phyloP scores from a whole-genome alignment of 306 rosid species.

The Lathyrus oleraceus region DNA sequence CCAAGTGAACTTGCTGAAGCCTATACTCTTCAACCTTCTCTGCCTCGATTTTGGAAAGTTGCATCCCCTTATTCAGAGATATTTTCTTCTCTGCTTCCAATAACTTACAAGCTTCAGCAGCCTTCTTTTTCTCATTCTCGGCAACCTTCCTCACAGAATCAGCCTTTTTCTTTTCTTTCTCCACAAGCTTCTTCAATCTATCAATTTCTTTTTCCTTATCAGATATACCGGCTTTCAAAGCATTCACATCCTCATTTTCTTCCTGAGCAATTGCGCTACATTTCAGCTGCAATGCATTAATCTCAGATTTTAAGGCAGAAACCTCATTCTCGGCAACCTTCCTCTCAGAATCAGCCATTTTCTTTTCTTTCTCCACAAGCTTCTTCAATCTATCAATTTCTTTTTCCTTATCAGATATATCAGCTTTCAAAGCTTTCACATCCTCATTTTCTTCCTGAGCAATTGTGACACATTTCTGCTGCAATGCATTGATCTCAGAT shows the following conservation, averaged over 20 bases:
- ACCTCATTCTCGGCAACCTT: conserved; percentile 32
- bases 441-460: no score
- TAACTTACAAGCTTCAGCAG: conserved; percentile 49
- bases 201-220: conserved; percentile 48
- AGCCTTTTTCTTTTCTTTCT: conserved; percentile 53
- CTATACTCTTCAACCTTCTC: conserved; percentile 51
- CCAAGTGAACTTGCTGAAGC: conserved; percentile 44
- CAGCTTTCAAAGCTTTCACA: no score
- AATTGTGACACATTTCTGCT: no score
- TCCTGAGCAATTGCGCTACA: no score
- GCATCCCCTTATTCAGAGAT: conserved; percentile 41
- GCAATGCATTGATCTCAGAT: no score
- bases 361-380: no score
- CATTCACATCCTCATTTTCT: conserved; percentile 3
- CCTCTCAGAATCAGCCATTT: conserved; percentile 15
- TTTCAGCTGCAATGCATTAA: no score
- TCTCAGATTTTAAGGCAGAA: no score
- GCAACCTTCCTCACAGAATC: conserved; percentile 53
- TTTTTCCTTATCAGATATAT: no score
- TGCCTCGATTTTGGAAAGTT: conserved; percentile 42
- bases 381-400: no score
- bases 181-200: conserved; percentile 49
- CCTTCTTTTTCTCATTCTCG: conserved; percentile 57
- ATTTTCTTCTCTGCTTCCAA: conserved; percentile 52
- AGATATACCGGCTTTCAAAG: conserved; percentile 45